A percentile compares a stretch with the other conserved stretches of the same genome.
These are phyloP conservation scores for Cercospora beticola DNA, from an alignment of 2,329 filamentous ascomycete species.

Conservation along the genomic window DNA sequence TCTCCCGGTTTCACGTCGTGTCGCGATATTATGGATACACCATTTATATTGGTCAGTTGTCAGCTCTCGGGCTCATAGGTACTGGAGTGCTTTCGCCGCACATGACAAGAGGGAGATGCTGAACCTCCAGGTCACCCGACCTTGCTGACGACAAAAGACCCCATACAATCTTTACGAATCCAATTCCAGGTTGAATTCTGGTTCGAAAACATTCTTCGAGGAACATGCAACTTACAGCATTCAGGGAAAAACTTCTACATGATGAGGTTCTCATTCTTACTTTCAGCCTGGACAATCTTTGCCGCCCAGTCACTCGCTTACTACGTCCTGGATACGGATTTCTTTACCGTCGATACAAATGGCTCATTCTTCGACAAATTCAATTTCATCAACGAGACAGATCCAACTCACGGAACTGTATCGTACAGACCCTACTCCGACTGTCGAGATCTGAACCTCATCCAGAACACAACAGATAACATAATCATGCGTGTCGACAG, in stretches of 20 bases:
- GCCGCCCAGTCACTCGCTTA: conserved; percentile 32
- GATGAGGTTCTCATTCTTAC: conserved; percentile 17
- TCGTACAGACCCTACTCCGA: conserved; percentile 62
- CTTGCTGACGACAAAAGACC: not conserved
- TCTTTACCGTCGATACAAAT: conserved; percentile 35
- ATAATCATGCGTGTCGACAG: conserved; percentile 40
- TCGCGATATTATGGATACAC: not conserved
- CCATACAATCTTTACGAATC: not conserved
- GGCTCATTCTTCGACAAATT: conserved; percentile 54
- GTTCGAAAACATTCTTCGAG: not conserved
- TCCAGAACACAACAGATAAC: conserved; percentile 26
- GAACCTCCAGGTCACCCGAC: not conserved
- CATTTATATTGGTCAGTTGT: not conserved
- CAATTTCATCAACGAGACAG: conserved; percentile 52
- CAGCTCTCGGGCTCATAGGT: not conserved
- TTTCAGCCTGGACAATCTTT: conserved; percentile 25
- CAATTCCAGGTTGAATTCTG: not conserved
- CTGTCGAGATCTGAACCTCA: conserved; percentile 44
- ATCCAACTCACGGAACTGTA: conserved; percentile 76
- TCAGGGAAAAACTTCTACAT: not conserved
- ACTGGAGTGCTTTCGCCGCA: not conserved
- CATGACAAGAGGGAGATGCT: not conserved
- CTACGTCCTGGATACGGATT: conserved; percentile 49
- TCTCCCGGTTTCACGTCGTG: not conserved
- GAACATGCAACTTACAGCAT: not conserved